phyloP scores from a whole-genome alignment of 306 rosid species.

The Ceratonia siliqua region DNA sequence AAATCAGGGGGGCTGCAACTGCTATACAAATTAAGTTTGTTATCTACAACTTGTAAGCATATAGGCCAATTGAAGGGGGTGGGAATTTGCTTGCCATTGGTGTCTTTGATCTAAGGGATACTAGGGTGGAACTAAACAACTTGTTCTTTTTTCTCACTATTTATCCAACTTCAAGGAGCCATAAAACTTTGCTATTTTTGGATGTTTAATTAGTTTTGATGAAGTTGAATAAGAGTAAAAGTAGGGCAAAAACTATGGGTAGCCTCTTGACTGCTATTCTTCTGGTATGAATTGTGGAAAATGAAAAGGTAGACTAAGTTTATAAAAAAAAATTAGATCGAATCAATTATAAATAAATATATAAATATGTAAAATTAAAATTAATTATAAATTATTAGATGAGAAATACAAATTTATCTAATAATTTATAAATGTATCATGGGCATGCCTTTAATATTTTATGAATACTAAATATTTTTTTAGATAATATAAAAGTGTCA shows the following conservation, averaged over 20 bases:
- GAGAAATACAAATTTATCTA: too few relatives aligned
- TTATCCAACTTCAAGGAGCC: slow-evolving; percentile 2
- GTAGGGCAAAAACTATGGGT: slow-evolving; percentile 36
- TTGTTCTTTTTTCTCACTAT: slow-evolving; percentile 5
- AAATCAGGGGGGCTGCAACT: not conserved
- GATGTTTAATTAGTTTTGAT: slow-evolving; percentile 24
- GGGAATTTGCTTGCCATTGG: not conserved
- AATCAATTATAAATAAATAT: too few relatives aligned
- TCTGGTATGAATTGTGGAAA: not conserved
- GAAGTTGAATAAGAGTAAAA: slow-evolving; percentile 20
- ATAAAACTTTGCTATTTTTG: slow-evolving; percentile 23
- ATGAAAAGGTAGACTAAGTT: not conserved
- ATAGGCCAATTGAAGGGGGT: slow-evolving; percentile 4
- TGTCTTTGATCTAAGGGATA: slow-evolving; percentile 27
- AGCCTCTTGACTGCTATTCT: slow-evolving; percentile 24
- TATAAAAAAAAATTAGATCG: not conserved
- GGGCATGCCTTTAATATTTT: too few relatives aligned
- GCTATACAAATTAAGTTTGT: not conserved
- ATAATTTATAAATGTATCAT: too few relatives aligned
- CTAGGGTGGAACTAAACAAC: not conserved
- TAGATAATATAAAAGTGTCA: too few relatives aligned
- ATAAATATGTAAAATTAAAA: too few relatives aligned
- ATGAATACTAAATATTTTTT: too few relatives aligned
- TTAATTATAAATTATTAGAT: too few relatives aligned
- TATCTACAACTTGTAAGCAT: slow-evolving; percentile 17